Conservation (phyloP, 1,139 yeast species). For the Taiozyma onychis region DNA sequence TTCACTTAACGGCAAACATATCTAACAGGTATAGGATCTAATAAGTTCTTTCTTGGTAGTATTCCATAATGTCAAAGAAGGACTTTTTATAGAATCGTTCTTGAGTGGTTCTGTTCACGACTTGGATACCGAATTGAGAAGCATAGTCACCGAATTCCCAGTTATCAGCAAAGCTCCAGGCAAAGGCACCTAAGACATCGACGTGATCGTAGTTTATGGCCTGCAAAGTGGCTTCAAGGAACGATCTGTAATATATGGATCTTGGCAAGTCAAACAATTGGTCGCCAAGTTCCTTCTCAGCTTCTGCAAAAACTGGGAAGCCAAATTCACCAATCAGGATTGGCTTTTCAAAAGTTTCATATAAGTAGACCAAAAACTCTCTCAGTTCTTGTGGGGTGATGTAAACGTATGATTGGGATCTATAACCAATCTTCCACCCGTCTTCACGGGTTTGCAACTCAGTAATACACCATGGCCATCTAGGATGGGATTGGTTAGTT, state of each 20-base stretch:
- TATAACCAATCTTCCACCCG: constrained; percentile 1
- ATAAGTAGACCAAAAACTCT: not conserved
- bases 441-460: not conserved
- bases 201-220: not conserved
- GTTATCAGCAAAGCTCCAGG: not conserved
- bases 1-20: not conserved
- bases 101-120: not conserved
- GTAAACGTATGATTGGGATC: not conserved
- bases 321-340: not conserved
- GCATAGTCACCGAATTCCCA: not conserved
- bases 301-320: not conserved
- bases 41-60: not conserved
- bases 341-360: not conserved
- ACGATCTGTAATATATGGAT: not conserved
- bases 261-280: not conserved
- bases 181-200: not conserved
- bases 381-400: not conserved
- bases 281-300: not conserved
- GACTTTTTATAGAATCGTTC: not conserved
- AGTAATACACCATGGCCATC: not conserved
- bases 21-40: not conserved
- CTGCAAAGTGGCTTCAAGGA: not conserved
- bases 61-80: not conserved
- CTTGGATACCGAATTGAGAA: not conserved
- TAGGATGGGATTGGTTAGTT: not conserved